These are phyloP conservation scores for Trichaptum fuscoviolaceum DNA, from an alignment of 768 basidiomycete species.

Conservation along the genomic window DNA sequence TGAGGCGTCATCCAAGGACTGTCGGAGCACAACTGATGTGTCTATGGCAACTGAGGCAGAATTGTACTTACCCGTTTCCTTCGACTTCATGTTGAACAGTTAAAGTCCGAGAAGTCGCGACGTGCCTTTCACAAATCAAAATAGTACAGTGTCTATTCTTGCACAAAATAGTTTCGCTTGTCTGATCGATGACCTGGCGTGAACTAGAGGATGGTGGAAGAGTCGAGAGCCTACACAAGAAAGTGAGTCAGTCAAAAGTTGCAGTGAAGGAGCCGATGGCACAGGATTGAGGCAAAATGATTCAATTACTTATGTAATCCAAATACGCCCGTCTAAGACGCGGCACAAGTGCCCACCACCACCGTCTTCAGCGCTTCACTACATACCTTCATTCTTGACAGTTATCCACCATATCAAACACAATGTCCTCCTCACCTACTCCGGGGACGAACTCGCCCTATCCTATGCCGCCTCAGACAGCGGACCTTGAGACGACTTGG, in stretches of 20 bases:
- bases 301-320: not conserved
- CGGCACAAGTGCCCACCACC: constrained; percentile 8
- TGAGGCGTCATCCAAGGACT: too few species aligned
- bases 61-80: too few species aligned
- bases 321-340: not conserved
- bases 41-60: too few species aligned
- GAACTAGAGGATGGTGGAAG: not conserved
- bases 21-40: too few species aligned
- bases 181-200: too few species aligned
- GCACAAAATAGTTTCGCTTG: too few species aligned
- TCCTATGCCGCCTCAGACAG: constrained; percentile 58
- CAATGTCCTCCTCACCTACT: not conserved
- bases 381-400: constrained; percentile 8
- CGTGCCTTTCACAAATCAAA: too few species aligned
- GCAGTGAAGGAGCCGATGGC: not conserved
- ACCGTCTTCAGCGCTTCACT: not conserved
- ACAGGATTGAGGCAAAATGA: not conserved
- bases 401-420: constrained; percentile 12
- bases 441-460: constrained; percentile 27
- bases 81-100: too few species aligned
- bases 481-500: constrained; percentile 86
- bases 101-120: too few species aligned
- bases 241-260: not conserved
- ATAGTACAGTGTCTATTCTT: too few species aligned
- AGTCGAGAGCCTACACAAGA: too few species aligned